These are phyloP conservation scores for Daldinia loculata DNA, from an alignment of 495 filamentous ascomycete species.

Conservation along the genomic window DNA sequence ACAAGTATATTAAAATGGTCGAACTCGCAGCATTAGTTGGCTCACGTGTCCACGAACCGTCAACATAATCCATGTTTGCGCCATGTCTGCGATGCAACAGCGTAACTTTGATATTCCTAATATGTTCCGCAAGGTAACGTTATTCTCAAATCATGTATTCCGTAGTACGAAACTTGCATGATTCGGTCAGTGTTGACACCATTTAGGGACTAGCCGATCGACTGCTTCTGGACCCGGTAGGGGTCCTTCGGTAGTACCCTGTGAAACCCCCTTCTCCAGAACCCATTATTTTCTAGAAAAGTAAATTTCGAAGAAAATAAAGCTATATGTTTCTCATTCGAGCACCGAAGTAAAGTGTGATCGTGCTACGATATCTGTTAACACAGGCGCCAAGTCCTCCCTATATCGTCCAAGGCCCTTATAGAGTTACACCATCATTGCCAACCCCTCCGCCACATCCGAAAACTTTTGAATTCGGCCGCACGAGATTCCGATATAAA, in stretches of 20 bases:
- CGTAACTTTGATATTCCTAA: conserved; percentile 7
- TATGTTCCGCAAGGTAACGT: conserved; percentile 8
- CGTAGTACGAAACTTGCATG: not conserved
- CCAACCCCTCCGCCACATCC: not conserved
- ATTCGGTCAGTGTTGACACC: conserved; percentile 4
- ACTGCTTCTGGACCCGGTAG: not conserved
- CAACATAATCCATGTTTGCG: conserved; percentile 14
- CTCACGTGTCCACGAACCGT: conserved; percentile 15
- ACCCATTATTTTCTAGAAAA: not conserved
- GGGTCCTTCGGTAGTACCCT: not conserved
- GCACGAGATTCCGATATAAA: not conserved
- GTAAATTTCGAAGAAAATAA: not conserved
- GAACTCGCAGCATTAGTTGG: conserved; percentile 12
- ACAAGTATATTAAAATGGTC: conserved; percentile 9
- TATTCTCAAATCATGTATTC: conserved; percentile 12
- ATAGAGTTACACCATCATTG: not conserved
- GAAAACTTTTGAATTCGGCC: not conserved
- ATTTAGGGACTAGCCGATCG: not conserved
- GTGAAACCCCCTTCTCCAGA: not conserved
- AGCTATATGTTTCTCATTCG: not conserved
- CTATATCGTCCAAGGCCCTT: not conserved
- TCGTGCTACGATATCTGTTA: not conserved
- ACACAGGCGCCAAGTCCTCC: not conserved
- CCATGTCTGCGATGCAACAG: not conserved
- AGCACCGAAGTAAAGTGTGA: not conserved